Conservation (phyloP, 106 monocot genomes). For the Allium fistulosum region DNA sequence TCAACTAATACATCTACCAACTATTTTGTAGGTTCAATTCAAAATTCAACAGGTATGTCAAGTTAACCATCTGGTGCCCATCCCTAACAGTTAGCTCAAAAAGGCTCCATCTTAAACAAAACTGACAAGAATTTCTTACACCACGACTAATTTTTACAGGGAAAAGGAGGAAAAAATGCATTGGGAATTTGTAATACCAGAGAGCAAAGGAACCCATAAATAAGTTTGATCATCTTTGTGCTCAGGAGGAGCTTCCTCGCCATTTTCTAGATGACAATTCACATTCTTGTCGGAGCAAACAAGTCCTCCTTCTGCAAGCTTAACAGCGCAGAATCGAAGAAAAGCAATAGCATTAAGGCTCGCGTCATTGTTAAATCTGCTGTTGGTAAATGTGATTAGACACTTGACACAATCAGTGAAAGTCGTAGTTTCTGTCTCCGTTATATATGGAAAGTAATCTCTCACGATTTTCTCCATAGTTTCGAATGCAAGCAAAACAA, state of each 20-base stretch:
- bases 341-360: slow-evolving; percentile 99
- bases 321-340: slow-evolving; percentile 97
- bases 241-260: slow-evolving; percentile 24
- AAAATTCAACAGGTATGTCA: too few relatives aligned
- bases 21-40: too few relatives aligned
- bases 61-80: too few relatives aligned
- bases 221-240: slow-evolving; percentile 69
- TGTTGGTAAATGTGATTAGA: slow-evolving; percentile 80
- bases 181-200: slow-evolving; percentile 40
- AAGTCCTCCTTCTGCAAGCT: slow-evolving; percentile 79
- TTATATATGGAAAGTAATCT: slow-evolving; percentile 95
- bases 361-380: slow-evolving; percentile 88
- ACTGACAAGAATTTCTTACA: too few relatives aligned
- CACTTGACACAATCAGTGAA: slow-evolving; percentile 98
- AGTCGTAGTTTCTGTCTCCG: slow-evolving; percentile 87
- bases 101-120: not conserved
- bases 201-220: slow-evolving; percentile 90
- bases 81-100: too few relatives aligned
- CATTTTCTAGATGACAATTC: slow-evolving; percentile 23
- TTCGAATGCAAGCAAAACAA: slow-evolving; percentile 85
- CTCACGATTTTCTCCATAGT: slow-evolving; percentile 98
- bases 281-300: slow-evolving; percentile 58
- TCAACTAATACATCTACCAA: too few relatives aligned
- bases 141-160: too few relatives aligned
- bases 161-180: not conserved